A percentile compares a stretch with the other conserved stretches of the same genome.
Conservation (phyloP, 225 moss, liverwort and hornwort species). For the Bryoerythrophyllum caledonicum region DNA sequence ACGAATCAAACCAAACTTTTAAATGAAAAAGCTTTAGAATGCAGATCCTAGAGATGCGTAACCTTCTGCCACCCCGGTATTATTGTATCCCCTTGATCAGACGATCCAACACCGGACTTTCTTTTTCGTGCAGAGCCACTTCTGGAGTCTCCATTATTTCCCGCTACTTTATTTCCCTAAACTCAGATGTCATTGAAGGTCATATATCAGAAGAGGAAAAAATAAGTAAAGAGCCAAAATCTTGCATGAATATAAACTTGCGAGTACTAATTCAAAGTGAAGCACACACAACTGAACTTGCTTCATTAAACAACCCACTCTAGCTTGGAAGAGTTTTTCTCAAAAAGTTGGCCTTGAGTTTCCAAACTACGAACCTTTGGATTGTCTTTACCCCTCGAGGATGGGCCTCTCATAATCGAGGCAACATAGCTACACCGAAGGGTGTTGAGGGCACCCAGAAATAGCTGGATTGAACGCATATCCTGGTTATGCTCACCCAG, state of each 20-base stretch:
- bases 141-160: slow-evolving; percentile 37
- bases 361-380: slow-evolving; percentile 55
- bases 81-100: slow-evolving; percentile 34
- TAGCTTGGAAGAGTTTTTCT: neutral
- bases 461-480: slow-evolving; percentile 79
- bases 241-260: neutral
- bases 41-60: slow-evolving; percentile 9
- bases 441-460: slow-evolving; percentile 70
- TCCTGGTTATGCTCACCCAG: slow-evolving; percentile 70
- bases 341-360: slow-evolving; percentile 1
- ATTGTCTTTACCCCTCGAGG: slow-evolving; percentile 54
- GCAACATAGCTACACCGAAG: slow-evolving; percentile 80
- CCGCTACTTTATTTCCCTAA: slow-evolving; percentile 49
- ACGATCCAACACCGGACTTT: slow-evolving; percentile 44
- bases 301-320: neutral
- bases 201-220: slow-evolving; percentile 5
- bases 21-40: slow-evolving; percentile 4
- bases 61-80: slow-evolving; percentile 59
- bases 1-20: neutral
- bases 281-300: neutral
- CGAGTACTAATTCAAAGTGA: neutral
- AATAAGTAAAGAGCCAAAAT: neutral
- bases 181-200: neutral
- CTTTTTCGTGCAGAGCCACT: slow-evolving; percentile 43
- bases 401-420: slow-evolving; percentile 51